These are phyloP conservation scores for Zoysia japonica DNA, from an alignment of 176 grass and related monocot genomes.

Conservation along the genomic window DNA sequence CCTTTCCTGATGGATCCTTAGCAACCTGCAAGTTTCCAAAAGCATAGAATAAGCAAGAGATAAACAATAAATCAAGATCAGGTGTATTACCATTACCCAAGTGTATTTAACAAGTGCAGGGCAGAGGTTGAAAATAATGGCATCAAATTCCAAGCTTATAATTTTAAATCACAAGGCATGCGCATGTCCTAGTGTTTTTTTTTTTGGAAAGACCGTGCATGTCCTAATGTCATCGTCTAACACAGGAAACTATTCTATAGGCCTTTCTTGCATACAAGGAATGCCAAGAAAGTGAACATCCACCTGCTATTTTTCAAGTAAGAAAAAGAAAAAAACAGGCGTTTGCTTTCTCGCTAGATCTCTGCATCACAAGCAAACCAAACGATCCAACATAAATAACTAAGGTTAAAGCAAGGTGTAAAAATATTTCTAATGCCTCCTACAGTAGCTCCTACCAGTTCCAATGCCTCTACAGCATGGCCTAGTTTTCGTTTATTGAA, in stretches of 20 bases:
- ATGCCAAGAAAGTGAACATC: conserved; percentile 18
- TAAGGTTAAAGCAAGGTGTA: neutral
- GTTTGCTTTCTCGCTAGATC: neutral
- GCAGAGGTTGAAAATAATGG: conserved; percentile 1
- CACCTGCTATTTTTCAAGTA: neutral
- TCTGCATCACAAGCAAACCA: conserved; percentile 6
- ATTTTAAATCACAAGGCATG: conserved; percentile 10
- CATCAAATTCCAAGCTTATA: neutral
- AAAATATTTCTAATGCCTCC: neutral
- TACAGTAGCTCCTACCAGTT: neutral
- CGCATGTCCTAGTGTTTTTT: neutral
- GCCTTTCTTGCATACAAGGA: conserved; percentile 2
- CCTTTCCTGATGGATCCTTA: conserved; percentile 68
- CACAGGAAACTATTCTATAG: neutral
- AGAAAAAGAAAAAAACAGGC: neutral
- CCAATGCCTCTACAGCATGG: neutral
- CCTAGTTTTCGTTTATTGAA: neutral
- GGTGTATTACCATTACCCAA: neutral
- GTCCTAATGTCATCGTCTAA: neutral
- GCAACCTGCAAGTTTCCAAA: conserved; percentile 51
- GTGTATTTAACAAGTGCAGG: neutral
- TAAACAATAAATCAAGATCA: neutral
- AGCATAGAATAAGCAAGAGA: neutral
- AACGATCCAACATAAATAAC: neutral
- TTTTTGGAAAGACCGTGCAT: no score